Evolutionary conservation across 2,329 filamentous ascomycete genomes (phyloP), one percentile per base, ranked within the genome.

Genomic region (Gremmenia infestans): DNA sequence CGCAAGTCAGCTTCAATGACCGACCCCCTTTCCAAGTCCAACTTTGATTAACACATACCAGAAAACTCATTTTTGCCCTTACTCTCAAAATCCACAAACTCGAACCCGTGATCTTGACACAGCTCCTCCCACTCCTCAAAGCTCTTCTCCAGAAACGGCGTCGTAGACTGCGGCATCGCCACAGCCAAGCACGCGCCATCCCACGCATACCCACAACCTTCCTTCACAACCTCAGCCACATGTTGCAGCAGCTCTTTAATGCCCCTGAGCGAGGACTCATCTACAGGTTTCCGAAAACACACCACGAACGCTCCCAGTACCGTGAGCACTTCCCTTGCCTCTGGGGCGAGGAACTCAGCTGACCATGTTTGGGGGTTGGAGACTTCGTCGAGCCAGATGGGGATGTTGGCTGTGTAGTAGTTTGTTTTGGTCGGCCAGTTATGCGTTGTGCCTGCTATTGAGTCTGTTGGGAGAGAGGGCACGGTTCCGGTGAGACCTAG

Each of bases 381-480:
- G 56, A 85, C 75, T 47, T 85, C 74, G 65, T 88, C 85, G n/a
- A 88, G 75, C 85, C 85, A 88, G 61, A 88, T 75, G 45, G 85
- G 83, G 3, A 88, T 74, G 0, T 74, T 74, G 52, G 82, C 77
- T 23, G 71, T 76, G 73, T 87, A 88, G 73, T 88, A 88, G 14
- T 73, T 64, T 19, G 83, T 88, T 58, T 76, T 75, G 53, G 88
- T 71, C 8, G 71, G 57, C 35, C 85, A 76, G 45, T 72, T 68
- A 64, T 87, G 84, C 15, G 83, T 83, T 36, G 76, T 78, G 25
- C 85, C 85, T 1, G 85, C 83, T 70, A 70, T 45, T 72, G 56
- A 50, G 19, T 59, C 48, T 42, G 65, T 32, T 71, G 71, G 32
- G 72, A 79, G 19, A 68, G 66, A 54, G 19, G 67, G 66, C 14